Evolutionary conservation across 768 basidiomycete species (phyloP), one percentile per base, ranked within the genome.

Genomic region (Amanita rubescens): DNA sequence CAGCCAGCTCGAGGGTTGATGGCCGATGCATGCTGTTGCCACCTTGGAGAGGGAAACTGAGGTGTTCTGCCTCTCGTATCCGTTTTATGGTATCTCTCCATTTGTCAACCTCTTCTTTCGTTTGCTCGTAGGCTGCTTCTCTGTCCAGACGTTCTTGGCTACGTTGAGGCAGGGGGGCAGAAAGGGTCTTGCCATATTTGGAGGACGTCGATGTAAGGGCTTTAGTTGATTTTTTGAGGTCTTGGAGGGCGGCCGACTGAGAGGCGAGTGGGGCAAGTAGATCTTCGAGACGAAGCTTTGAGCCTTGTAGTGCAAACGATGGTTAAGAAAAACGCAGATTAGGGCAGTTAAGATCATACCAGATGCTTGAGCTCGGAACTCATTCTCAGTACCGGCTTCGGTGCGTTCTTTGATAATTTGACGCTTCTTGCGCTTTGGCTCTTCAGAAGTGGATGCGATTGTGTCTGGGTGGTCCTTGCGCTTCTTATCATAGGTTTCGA

Each of bases 81-180:
- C 81, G 79, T 67, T 88, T 90, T 87, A 97, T 95, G 3, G 91
- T 90, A 5, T 81, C 83, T 24, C 81, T 81, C 96, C 95, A 98
- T 72, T 95, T 96, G 58, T 89, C 82, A 2, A 95, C 87, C 66
- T 97, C 94, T 57, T 81, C 78, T 64, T 90, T 92, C 3, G 94
- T 97, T 68, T 89, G 80, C 61, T 94, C 93, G 64, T 95, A 96
- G 0, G 95, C 95, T 7, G 94, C 95, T 64, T 93, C 85, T 46
- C 95, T 84, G 59, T 96, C 92, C 0, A 97, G 71, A 41, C 89
- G 85, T 56, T 96, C 94, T 65, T 96, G 90, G 0, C 85, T 80
- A 30, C 93, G 80, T 19, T 85, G 84, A 8, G 92, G 92, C 0
- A 99, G 72, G 0, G 95, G 95, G 0, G 90, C 91, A 3, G 90